Evolutionary conservation across 2,329 filamentous ascomycete species (phyloP).

Genomic region (Colletotrichum gigasporum): DNA sequence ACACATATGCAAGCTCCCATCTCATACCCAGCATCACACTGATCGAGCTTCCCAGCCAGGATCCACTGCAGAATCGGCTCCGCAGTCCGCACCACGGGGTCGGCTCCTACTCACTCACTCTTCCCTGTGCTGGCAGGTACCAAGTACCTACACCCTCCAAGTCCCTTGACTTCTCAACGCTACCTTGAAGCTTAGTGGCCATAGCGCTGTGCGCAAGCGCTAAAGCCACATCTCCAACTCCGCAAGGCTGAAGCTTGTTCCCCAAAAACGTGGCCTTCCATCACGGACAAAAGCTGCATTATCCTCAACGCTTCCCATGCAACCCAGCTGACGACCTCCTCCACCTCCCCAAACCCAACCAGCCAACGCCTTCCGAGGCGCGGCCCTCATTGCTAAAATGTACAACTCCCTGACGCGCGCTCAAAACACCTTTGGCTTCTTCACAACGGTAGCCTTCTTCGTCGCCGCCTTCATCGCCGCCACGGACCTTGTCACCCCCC

Average conservation of each 20-base stretch:
- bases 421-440: constrained; percentile 97
- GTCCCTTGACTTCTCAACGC: background rate
- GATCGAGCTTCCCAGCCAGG: background rate
- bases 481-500: constrained; percentile 77
- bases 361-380: too few species aligned
- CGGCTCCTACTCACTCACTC: background rate
- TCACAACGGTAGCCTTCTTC: constrained; percentile 90
- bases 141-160: background rate
- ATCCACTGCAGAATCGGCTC: background rate
- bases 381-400: constrained; percentile 66
- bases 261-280: constrained; percentile 21
- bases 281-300: constrained; percentile 9
- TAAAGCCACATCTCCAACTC: constrained; percentile 20
- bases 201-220: constrained; percentile 3
- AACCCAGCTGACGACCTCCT: background rate
- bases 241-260: constrained; percentile 30
- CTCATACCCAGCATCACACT: too few species aligned
- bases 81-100: constrained; percentile 1
- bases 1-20: too few species aligned
- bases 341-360: too few species aligned
- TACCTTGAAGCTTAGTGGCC: background rate
- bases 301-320: background rate
- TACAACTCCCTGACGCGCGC: constrained; percentile 85
- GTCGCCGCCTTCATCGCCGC: constrained; percentile 83
- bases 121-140: background rate